Evolutionary conservation across 140 eudicot species (phyloP), one percentile per base, ranked within the genome.

Genomic region (Stevia rebaudiana): DNA sequence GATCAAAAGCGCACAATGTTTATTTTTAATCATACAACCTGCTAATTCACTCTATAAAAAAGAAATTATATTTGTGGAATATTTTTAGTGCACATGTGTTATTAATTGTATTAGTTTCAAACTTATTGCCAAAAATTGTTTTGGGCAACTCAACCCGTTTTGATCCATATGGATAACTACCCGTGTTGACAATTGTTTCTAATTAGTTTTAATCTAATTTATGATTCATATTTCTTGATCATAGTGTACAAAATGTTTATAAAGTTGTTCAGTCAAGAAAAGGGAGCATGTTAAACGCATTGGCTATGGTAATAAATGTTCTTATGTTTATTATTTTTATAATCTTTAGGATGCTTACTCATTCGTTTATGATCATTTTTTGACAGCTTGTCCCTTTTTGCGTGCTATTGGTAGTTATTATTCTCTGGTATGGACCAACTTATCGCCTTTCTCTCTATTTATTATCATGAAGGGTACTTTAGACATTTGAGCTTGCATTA

Each of bases 231-330:
- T 44, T 33, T 37, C 56, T 56, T 64, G 48, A 23, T 15, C 67
- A 74, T 77, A 87, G 94, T 71, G 79, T 84, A 5, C 58, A 74
- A 41, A 81, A 81, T 67, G 95, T 84, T 64, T 72, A 79, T 49
- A 69, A 76, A 66, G 94, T 84, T 66, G 89, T 87, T 36, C 77
- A 68, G 51, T 69, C 88, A 43, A 87, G 83, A 57, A 76, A 76
- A 43, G 80, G 68, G 69, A 76, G 80, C 72, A 76, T 76, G 80
- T 46, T 76, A 44, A 44, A 63, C 2, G 80, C 76, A 50, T 44
- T 76, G 53, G 76, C 72, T 31, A 76, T 76, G 80, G 80, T 76
- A 76, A 22, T 39, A 11, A 2, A 17, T 60, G 10, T 74, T 22
- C 5, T 60, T 4, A 42, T 1, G 24, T 67, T 41, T 37, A 62